phyloP scores from a whole-genome alignment of 352 stramenopile species.

The Achlya hypogyna region DNA sequence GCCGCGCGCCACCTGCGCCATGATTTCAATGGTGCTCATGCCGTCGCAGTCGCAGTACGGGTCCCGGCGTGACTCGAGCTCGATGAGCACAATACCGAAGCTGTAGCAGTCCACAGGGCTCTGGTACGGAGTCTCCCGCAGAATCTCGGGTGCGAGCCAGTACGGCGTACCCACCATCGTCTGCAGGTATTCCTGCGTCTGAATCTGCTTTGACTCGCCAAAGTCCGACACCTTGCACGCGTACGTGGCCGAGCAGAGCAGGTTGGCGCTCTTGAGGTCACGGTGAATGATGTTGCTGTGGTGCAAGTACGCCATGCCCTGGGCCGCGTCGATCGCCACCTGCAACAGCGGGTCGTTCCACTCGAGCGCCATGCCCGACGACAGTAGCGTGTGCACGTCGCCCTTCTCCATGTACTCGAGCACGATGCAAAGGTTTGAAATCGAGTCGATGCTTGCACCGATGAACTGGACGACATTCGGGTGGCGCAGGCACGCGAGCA shows the following conservation, averaged over 20 bases:
- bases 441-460: slow-evolving; percentile 72
- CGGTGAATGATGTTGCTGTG: slow-evolving; percentile 77
- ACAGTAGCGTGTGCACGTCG: slow-evolving; percentile 53
- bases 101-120: slow-evolving; percentile 81
- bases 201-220: slow-evolving; percentile 56
- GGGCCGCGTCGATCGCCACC: slow-evolving; percentile 71
- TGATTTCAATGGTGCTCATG: slow-evolving; percentile 70
- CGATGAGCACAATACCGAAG: slow-evolving; percentile 80
- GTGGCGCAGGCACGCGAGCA: slow-evolving; percentile 68
- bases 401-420: slow-evolving; percentile 73
- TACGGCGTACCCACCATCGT: slow-evolving; percentile 77
- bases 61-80: slow-evolving; percentile 66
- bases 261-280: slow-evolving; percentile 76
- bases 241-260: slow-evolving; percentile 65
- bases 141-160: slow-evolving; percentile 77
- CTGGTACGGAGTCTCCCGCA: slow-evolving; percentile 74
- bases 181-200: slow-evolving; percentile 34
- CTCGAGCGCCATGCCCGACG: slow-evolving; percentile 49
- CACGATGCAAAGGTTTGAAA: slow-evolving; percentile 71
- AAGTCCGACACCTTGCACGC: slow-evolving; percentile 81
- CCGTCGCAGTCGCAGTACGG: slow-evolving; percentile 56
- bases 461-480: slow-evolving; percentile 84
- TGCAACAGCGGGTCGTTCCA: slow-evolving; percentile 80
- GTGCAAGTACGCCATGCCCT: slow-evolving; percentile 70
- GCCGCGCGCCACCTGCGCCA: slow-evolving; percentile 58